Base-by-base conservation (phyloP, 1,139 yeast species). In the Geotrichum macrosporum region DNA sequence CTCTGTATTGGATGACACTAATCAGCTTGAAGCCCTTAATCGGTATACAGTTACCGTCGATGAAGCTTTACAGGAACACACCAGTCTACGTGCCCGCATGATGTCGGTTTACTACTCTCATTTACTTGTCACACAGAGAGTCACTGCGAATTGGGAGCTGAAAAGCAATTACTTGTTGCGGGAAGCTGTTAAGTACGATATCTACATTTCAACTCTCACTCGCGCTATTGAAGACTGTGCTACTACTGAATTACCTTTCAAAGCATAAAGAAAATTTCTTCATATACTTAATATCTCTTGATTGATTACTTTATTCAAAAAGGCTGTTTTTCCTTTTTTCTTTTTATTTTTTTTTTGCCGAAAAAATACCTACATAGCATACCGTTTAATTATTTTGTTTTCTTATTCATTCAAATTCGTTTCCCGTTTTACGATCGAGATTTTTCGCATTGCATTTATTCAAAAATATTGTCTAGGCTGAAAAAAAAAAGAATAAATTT, bases 101-200 rank as follows among this genome's bases (percentile, higher is more conserved):
- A 29, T 50, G 35, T 32, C 43, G 12, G 43, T 48, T n/a, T 52
- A 44, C 30, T 36, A 34, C 10, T 31, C 38, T 9, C 21, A 29
- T 10, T n/a, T 30, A 8, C 13, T 37, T 19, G 61, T 62, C 19
- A 51, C 56, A 6, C 46, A 59, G n/a, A 56, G 63, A 9, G 68
- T 65, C 1, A 56, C 56, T 41, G 31, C 51, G 37, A 67, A 67
- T 49, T 67, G 69, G 69, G 67, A 64, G 38, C 54, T 55, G 37
- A 56, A 60, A 40, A 57, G 60, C 12, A 63, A 59, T 38, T 60
- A 60, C 43, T 48, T 67, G 44, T 52, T 60, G 41, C 54, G 55
- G 26, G 68, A 66, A 52, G 55, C 59, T 12, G 59, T 59, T 47
- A 66, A 64, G 53, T 66, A 64, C 50, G 57, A 55, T 13, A 52